Evolutionary conservation across 1,284 basidiomycete species (phyloP).

Genomic region (Coniferiporia sulphurascens): DNA sequence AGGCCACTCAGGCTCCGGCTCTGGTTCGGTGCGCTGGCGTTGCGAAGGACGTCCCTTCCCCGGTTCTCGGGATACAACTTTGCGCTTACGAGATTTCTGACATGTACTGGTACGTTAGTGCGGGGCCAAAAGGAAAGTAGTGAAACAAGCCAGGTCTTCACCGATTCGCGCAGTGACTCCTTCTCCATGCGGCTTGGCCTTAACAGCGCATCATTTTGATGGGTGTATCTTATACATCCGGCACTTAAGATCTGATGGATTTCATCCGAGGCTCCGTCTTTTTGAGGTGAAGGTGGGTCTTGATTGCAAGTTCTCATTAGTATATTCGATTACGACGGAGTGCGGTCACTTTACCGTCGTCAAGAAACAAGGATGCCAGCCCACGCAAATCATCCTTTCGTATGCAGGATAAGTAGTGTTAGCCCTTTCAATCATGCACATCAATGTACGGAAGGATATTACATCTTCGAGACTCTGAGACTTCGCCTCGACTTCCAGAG

Average conservation of each 20-base stretch:
- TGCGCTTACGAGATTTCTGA: slow-evolving; percentile 7
- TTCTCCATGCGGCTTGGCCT: slow-evolving; percentile 64
- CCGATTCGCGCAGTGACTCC: slow-evolving; percentile 47
- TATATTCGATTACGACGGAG: not conserved
- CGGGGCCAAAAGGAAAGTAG: not conserved
- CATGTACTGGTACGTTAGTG: not conserved
- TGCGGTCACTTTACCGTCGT: slow-evolving; percentile 48
- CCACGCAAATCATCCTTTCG: slow-evolving; percentile 53
- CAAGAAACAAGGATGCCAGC: slow-evolving; percentile 61
- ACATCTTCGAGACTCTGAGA: slow-evolving; percentile 45
- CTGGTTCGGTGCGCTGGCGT: slow-evolving; percentile 27
- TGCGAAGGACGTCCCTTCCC: slow-evolving; percentile 22
- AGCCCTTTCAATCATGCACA: not conserved
- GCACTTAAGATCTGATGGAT: slow-evolving; percentile 54
- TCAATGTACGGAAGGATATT: not conserved
- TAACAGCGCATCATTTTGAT: slow-evolving; percentile 67
- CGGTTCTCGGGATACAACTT: slow-evolving; percentile 23
- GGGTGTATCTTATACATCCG: slow-evolving; percentile 62
- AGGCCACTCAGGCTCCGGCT: slow-evolving; percentile 52
- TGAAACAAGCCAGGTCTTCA: slow-evolving; percentile 38
- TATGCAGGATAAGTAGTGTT: not conserved
- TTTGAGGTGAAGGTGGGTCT: slow-evolving; percentile 16
- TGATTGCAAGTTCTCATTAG: not conserved
- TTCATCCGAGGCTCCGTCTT: slow-evolving; percentile 32
- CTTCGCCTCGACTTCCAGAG: slow-evolving; percentile 45